Percentiles rank a stretch among this genome's conserved stretches.
These are phyloP conservation scores for Leucocoprinus birnbaumii DNA, from an alignment of 768 basidiomycete genomes.

Conservation along the genomic window DNA sequence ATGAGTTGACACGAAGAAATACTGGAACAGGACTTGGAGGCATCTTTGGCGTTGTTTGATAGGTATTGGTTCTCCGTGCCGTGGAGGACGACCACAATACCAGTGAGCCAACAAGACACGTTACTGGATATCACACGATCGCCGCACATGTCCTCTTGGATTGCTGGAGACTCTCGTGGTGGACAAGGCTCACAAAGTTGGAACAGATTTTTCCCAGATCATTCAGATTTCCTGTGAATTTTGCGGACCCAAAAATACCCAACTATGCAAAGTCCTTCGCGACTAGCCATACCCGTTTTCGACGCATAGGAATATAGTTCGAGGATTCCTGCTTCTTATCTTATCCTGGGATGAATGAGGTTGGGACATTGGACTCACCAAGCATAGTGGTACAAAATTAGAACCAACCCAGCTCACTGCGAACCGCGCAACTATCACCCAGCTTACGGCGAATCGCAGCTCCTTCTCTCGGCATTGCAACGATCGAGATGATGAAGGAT, in stretches of 20 bases:
- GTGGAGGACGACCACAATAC: neutral
- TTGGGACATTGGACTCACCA: too few species aligned
- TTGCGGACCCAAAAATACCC: neutral
- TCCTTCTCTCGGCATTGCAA: neutral
- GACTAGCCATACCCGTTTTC: too few species aligned
- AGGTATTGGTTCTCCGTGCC: neutral
- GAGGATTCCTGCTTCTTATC: neutral
- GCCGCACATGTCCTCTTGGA: neutral
- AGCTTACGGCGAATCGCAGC: too few species aligned
- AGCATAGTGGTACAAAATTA: neutral
- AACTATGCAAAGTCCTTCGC: too few species aligned
- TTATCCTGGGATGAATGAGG: neutral
- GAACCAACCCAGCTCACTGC: constrained; percentile 7
- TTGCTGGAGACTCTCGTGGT: neutral
- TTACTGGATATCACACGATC: neutral
- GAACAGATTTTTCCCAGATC: neutral
- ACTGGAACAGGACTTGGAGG: too few species aligned
- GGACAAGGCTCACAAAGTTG: neutral
- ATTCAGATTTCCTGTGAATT: neutral
- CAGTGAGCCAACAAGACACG: neutral
- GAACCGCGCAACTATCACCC: neutral
- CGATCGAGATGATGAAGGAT: too few species aligned
- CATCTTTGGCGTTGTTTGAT: neutral
- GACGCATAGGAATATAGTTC: too few species aligned
- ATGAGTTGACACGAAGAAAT: too few species aligned